These are phyloP conservation scores for Pterothamnion heteromorphum DNA, from an alignment of 31 red algal species.

Conservation along the genomic window DNA sequence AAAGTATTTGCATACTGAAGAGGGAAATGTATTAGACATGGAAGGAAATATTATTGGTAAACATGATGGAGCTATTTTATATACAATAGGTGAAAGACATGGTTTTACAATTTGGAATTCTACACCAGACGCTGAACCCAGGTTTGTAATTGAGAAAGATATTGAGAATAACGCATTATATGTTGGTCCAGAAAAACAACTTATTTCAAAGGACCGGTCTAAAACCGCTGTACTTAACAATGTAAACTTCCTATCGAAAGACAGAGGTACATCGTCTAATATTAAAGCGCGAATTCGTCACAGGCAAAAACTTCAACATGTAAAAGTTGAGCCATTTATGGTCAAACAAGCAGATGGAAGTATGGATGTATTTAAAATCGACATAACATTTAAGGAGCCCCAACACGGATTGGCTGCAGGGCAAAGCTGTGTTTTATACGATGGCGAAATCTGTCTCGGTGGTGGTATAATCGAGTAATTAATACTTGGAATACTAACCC, in stretches of 20 bases:
- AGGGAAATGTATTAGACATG: background rate
- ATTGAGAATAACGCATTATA: background rate
- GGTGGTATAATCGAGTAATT: background rate
- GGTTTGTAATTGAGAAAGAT: background rate
- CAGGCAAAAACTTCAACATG: background rate
- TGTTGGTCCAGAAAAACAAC: background rate
- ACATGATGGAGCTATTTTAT: background rate
- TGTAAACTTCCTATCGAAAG: background rate
- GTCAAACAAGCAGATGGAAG: background rate
- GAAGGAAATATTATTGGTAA: background rate
- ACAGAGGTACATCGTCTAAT: background rate
- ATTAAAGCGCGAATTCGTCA: background rate
- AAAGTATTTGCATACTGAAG: background rate
- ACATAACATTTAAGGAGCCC: background rate
- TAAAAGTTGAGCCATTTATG: background rate
- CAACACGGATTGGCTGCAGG: constrained; percentile 2
- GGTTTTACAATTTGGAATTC: background rate
- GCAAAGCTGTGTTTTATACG: background rate
- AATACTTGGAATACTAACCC: no score
- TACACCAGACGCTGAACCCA: background rate
- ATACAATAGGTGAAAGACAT: background rate
- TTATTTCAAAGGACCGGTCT: no score
- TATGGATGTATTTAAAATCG: background rate
- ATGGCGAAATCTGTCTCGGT: background rate
- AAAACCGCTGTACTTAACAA: no score